A percentile compares a stretch with the other conserved stretches of the same genome.
Conservation (phyloP, 345 rosid species). For the Schrenkiella parvula region DNA sequence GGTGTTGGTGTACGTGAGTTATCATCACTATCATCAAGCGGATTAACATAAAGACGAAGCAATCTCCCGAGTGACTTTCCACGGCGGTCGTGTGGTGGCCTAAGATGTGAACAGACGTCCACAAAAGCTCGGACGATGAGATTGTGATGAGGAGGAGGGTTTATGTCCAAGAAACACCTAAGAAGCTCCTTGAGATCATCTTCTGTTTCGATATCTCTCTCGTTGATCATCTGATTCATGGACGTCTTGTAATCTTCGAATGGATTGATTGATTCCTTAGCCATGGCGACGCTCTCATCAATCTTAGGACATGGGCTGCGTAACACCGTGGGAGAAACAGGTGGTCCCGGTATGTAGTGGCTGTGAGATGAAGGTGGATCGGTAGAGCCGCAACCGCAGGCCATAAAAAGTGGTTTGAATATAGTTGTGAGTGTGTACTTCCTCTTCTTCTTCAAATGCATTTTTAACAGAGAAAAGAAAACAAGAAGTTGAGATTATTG, state of each 20-base stretch:
- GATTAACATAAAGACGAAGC: conserved; percentile 31
- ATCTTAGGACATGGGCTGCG: conserved; percentile 37
- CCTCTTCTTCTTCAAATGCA: conserved; percentile 17
- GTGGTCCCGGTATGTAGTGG: conserved; percentile 23
- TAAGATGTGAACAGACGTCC: conserved; percentile 28
- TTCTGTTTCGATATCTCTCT: conserved; percentile 24
- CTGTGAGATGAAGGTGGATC: neutral
- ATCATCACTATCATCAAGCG: neutral
- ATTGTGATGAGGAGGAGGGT: conserved; percentile 32
- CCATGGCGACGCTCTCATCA: conserved; percentile 32
- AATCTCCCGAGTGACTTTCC: conserved; percentile 29
- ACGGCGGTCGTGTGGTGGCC: conserved; percentile 31
- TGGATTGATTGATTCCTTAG: conserved; percentile 28
- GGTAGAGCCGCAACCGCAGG: conserved; percentile 21
- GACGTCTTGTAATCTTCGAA: conserved; percentile 36
- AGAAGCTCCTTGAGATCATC: conserved; percentile 36
- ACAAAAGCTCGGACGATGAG: conserved; percentile 31
- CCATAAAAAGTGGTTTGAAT: neutral
- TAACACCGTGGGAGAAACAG: conserved; percentile 28
- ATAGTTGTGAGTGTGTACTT: conserved; percentile 16
- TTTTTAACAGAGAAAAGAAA: neutral
- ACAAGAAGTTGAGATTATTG: conserved; percentile 6
- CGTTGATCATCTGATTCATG: conserved; percentile 31
- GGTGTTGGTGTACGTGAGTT: neutral
- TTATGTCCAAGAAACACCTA: conserved; percentile 35